These are phyloP conservation scores for Fusarium fujikuroi DNA, from an alignment of 2,329 filamentous ascomycete genomes.

Conservation along the genomic window DNA sequence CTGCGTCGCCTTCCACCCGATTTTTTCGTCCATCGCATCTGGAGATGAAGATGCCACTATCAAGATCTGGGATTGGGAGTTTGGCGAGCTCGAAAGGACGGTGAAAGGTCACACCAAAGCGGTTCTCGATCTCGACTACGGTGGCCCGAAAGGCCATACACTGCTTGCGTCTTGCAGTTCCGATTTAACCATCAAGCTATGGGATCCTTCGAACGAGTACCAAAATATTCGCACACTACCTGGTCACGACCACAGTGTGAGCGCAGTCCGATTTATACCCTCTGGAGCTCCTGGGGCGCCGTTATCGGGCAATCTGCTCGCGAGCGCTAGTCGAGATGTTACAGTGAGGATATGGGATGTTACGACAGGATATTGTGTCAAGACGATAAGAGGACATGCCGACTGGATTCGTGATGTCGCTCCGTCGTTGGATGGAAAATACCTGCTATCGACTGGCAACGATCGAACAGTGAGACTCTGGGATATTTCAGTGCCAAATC, in stretches of 20 bases:
- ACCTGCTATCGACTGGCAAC: slow-evolving; percentile 82
- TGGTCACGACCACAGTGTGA: slow-evolving; percentile 93
- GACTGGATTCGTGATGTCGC: slow-evolving; percentile 93
- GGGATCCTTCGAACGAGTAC: slow-evolving; percentile 92
- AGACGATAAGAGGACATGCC: slow-evolving; percentile 85
- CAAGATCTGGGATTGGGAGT: slow-evolving; percentile 97
- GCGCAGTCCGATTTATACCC: slow-evolving; percentile 87
- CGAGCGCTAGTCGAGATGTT: slow-evolving; percentile 86
- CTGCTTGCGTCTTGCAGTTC: slow-evolving; percentile 76
- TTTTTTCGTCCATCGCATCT: slow-evolving; percentile 89
- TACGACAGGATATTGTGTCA: slow-evolving; percentile 90
- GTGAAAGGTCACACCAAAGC: slow-evolving; percentile 92
- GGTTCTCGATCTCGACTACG: slow-evolving; percentile 89
- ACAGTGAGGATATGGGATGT: slow-evolving; percentile 92
- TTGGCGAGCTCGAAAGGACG: slow-evolving; percentile 89
- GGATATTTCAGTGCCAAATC: slow-evolving; percentile 75
- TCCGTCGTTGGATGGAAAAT: slow-evolving; percentile 84
- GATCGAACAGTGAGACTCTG: slow-evolving; percentile 86
- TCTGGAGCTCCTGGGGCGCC: slow-evolving; percentile 82
- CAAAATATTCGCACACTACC: slow-evolving; percentile 93
- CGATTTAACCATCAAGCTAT: slow-evolving; percentile 93
- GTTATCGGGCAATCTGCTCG: slow-evolving; percentile 84
- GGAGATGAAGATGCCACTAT: slow-evolving; percentile 94
- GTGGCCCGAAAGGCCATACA: slow-evolving; percentile 75
- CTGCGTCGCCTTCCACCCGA: slow-evolving; percentile 90